Base-by-base conservation (phyloP, 495 filamentous ascomycete species). In the Xylona heveae region DNA sequence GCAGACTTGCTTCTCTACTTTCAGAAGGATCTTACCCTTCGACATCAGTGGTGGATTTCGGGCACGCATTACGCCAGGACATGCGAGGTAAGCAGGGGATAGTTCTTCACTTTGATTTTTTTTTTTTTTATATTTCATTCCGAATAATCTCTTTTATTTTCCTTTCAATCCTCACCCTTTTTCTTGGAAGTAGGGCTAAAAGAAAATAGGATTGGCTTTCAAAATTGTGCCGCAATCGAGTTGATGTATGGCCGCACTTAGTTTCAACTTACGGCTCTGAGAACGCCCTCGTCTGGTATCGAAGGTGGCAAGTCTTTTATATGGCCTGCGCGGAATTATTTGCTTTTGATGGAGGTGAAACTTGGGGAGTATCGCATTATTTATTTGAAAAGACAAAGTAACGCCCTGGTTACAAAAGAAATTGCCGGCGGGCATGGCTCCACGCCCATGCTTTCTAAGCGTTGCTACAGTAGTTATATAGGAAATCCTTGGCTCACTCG, bases 241-340 rank as follows among this genome's bases (percentile, higher is more conserved):
- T 53, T 33, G 47, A 59, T 30, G 55, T 73, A 12, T 67, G 66
- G 64, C 64, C 63, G 13, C 54, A 63, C 49, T 40, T 74, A 37
- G 55, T 7, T 7, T 7, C 7, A 7, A 25, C 66, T 19, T 73
- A 73, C 44, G 67, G 69, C 3, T 56, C 59, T 39, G 49, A 61
- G 4, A 54, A 65, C 17, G 57, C 58, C 6, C 40, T 42, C 28
- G 61, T 55, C 39, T 75, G 67, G 71, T 72, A 58, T 40, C 57
- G 72, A 43, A 52, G 69, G 38, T 77, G 69, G 72, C 59, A 71
- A 53, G 60, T 74, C 36, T 78, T 72, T 40, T 72, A 74, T 45
- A 55, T 77, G 56, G 70, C 67, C 25, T 74, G 66, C 42, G 65
- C 66, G 30, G 71, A 77, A 49, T 43, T 74, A 33, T 76, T 75